These are phyloP conservation scores for Decorospora gaudefroyi DNA, from an alignment of 2,329 filamentous ascomycete genomes.

Conservation along the genomic window DNA sequence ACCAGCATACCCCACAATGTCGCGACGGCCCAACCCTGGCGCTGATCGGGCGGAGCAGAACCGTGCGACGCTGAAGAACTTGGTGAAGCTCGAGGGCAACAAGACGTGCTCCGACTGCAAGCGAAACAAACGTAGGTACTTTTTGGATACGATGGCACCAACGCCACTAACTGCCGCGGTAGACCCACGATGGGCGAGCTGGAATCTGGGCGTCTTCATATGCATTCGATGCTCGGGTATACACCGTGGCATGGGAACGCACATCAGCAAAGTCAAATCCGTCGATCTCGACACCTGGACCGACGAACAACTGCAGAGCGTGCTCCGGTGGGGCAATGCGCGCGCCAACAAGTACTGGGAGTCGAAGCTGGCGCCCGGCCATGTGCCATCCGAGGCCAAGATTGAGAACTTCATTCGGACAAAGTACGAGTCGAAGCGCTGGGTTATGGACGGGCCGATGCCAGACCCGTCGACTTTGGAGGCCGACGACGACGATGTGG, in stretches of 20 bases:
- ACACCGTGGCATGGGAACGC: conserved; percentile 97
- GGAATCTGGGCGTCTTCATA: conserved; percentile 96
- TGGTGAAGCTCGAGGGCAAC: conserved; percentile 92
- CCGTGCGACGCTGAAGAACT: conserved; percentile 87
- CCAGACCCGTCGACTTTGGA: conserved; percentile 90
- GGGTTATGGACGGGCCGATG: conserved; percentile 97
- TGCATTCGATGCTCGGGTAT: conserved; percentile 99
- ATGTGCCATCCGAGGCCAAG: conserved; percentile 93
- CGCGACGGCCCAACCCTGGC: conserved; percentile 76
- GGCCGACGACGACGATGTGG: conserved; percentile 77
- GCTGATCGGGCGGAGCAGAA: conserved; percentile 92
- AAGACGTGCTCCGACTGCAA: conserved; percentile 99
- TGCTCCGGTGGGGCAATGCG: conserved; percentile 93
- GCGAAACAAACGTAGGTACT: conserved; percentile 86
- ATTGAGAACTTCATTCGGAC: conserved; percentile 99
- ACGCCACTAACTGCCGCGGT: conserved; percentile 30
- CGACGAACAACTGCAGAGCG: conserved; percentile 93
- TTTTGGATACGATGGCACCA: no score
- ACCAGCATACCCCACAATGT: conserved; percentile 67
- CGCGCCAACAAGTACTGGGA: conserved; percentile 99
- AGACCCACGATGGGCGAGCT: conserved; percentile 99
- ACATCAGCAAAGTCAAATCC: conserved; percentile 97
- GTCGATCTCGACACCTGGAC: conserved; percentile 99
- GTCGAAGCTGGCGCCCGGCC: conserved; percentile 84
- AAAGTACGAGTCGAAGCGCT: conserved; percentile 98